Evolutionary conservation across 2,329 filamentous ascomycete species (phyloP).

Genomic region (Penicillium sp.): DNA sequence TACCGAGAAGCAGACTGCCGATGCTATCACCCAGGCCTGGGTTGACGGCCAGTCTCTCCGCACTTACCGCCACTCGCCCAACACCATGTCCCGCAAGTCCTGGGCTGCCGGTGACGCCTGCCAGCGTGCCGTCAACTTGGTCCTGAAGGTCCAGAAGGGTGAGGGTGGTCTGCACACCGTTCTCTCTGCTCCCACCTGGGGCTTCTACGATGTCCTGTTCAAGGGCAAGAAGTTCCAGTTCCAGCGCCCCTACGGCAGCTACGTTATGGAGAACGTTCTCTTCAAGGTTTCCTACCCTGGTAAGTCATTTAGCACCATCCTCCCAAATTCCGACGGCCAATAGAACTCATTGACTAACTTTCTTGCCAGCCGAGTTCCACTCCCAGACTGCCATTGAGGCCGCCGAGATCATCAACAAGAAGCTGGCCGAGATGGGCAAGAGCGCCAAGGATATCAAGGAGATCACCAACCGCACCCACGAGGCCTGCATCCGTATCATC

Average conservation of each 20-base stretch:
- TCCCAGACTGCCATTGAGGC: conserved; percentile 98
- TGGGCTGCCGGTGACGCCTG: conserved; percentile 99
- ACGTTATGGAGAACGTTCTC: conserved; percentile 99
- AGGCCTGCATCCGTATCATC: conserved; percentile 98
- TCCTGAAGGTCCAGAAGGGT: conserved; percentile 87
- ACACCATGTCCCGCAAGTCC: conserved; percentile 99
- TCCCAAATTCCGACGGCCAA: background rate
- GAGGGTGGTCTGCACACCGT: conserved; percentile 92
- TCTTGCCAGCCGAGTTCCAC: conserved; percentile 81
- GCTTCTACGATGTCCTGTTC: conserved; percentile 98
- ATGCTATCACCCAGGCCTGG: conserved; percentile 96
- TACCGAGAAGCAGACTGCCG: conserved; percentile 86
- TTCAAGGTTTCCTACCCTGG: conserved; percentile 99
- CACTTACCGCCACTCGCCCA: conserved; percentile 95
- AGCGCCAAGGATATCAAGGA: conserved; percentile 91
- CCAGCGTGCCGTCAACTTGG: conserved; percentile 90
- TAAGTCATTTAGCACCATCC: conserved; percentile 50
- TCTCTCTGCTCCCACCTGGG: conserved; percentile 90
- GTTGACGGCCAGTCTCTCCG: conserved; percentile 94
- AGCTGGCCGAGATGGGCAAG: conserved; percentile 85
- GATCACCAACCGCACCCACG: conserved; percentile 93
- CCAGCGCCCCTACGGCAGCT: conserved; percentile 94
- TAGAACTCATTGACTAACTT: conserved; percentile 10
- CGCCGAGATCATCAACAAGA: conserved; percentile 83
- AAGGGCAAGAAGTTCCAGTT: conserved; percentile 95